These are phyloP conservation scores for Wallacemonas sp. DNA, from an alignment of 208 protist species.

Conservation along the genomic window DNA sequence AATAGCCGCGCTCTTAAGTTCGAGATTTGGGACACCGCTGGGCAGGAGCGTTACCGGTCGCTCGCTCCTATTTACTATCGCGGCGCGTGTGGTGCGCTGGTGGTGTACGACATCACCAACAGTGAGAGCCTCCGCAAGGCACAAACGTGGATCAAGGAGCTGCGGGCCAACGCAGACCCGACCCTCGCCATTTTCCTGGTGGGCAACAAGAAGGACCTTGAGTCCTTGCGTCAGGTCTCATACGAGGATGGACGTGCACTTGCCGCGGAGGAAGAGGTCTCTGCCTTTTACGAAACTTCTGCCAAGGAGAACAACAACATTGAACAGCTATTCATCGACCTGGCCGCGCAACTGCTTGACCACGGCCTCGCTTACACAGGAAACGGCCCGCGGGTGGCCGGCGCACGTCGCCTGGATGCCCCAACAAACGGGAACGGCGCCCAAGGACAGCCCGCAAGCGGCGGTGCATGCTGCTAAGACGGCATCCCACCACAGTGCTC, in stretches of 20 bases:
- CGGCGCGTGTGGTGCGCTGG: conserved; percentile 87
- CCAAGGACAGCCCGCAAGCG: conserved; percentile 12
- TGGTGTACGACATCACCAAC: conserved; percentile 98
- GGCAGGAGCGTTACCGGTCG: conserved; percentile 90
- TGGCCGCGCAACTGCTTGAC: conserved; percentile 92
- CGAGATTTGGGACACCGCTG: conserved; percentile 93
- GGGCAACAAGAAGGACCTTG: conserved; percentile 97
- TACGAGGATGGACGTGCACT: conserved; percentile 68
- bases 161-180: conserved; percentile 87
- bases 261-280: conserved; percentile 68
- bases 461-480: conserved; percentile 39
- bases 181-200: conserved; percentile 93
- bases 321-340: conserved; percentile 83
- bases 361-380: conserved; percentile 57
- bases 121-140: conserved; percentile 93
- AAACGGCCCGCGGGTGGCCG: conserved; percentile 6
- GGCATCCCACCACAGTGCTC: no score
- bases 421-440: conserved; percentile 24
- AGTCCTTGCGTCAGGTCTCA: conserved; percentile 78
- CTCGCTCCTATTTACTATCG: conserved; percentile 94
- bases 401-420: conserved; percentile 17
- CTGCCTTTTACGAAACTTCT: conserved; percentile 83
- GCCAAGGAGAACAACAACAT: conserved; percentile 88
- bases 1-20: conserved; percentile 58
- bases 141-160: conserved; percentile 97